Base-by-base conservation (phyloP, 768 basidiomycete species). In the Mycena latifolia region DNA sequence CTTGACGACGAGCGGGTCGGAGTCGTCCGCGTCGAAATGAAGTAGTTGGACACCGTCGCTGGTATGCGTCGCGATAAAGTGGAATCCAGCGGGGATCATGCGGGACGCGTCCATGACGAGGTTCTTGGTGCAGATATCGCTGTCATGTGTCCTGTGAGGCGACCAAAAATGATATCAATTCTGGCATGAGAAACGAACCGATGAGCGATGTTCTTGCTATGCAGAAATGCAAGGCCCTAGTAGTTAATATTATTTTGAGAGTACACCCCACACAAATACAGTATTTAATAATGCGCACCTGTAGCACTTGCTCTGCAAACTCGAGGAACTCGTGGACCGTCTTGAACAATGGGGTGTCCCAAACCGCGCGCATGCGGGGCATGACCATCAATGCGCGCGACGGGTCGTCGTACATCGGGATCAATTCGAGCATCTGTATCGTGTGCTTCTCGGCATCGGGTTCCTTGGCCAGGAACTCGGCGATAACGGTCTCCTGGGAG, bases 181-280 rank as follows among this genome's bases (percentile, higher is more conserved):
- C 5, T 33, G 6, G 31, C 6, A 11, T 8, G 43, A 7, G 14
- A 47, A 24, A 47, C 46, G 24, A 25, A 47, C 46, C 56, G 43
- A 58, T 58, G 56, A 2, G 56, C 45, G n/a, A 56, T 45, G 17
- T 45, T 56, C 11, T 56, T 43, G 28, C 41, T 56, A 18, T 56
- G 55, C 27, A 56, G 39, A 31, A 37, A 37, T 14, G 14, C 37
- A 14, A 37, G 37, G 37, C 37, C 37, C 37, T 37, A 14, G 9
- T 37, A 37, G 15, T 37, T 37, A 8, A 17, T 9, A 37, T 14
- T 3, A 37, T 17, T 3, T 17, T n/a, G n/a, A n/a, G n/a, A n/a
- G n/a, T n/a, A n/a, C n/a, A n/a, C n/a, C n/a, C n/a, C n/a, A n/a
- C n/a, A n/a, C n/a, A n/a, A n/a, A n/a, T n/a, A n/a, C n/a, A n/a